These are phyloP conservation scores for Edaphochlamys debaryana DNA, from an alignment of 139 green algal genomes.

Conservation along the genomic window DNA sequence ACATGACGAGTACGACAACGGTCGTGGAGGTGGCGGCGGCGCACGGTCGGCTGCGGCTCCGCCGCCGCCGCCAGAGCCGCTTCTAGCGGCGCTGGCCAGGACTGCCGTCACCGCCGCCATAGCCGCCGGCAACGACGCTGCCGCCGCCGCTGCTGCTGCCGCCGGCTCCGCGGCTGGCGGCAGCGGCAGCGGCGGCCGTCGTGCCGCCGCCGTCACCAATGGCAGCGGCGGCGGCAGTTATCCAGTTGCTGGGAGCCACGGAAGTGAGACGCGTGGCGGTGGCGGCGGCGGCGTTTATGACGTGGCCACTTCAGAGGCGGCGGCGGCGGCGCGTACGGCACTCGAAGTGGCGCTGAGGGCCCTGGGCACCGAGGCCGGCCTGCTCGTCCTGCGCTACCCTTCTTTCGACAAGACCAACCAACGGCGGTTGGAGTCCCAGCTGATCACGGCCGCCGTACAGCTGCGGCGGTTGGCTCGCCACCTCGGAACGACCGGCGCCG, in stretches of 20 bases:
- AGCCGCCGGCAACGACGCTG: neutral
- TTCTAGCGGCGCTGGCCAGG: neutral
- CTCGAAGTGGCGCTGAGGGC: neutral
- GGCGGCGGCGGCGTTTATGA: neutral
- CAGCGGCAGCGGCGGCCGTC: neutral
- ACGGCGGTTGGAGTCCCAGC: neutral
- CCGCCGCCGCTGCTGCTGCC: neutral
- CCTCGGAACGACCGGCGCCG: neutral
- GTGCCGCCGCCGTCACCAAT: too few species aligned
- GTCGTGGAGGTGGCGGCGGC: neutral
- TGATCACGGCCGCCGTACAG: conserved; percentile 1
- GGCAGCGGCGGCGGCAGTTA: neutral
- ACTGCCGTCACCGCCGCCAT: neutral
- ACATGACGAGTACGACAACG: neutral
- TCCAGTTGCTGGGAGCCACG: neutral
- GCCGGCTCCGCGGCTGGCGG: neutral
- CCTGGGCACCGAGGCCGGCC: neutral
- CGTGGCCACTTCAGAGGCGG: neutral
- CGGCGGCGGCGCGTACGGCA: neutral
- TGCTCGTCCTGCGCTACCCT: neutral
- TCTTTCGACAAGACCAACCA: neutral
- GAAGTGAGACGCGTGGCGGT: neutral
- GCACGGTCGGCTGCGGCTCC: neutral
- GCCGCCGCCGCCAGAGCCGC: conserved; percentile 25
- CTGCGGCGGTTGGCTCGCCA: conserved; percentile 8